Evolutionary conservation across 345 rosid genomes (phyloP).

Genomic region (Raphanus raphanistrum): DNA sequence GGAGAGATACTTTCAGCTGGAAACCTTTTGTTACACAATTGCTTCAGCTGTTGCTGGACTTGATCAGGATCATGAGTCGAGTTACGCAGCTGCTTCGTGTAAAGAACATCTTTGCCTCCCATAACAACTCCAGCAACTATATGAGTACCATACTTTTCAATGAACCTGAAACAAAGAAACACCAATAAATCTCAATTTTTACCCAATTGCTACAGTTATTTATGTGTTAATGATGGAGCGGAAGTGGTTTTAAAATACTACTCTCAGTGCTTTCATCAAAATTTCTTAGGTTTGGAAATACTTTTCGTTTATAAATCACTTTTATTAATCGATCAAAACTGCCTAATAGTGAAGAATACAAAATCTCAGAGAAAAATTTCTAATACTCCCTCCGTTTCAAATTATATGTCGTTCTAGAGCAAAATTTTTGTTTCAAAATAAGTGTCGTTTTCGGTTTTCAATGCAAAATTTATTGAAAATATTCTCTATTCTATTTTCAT

Average conservation of each 20-base stretch:
- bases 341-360: neutral
- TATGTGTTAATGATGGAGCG: neutral
- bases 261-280: neutral
- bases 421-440: too few relatives aligned
- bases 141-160: conserved; percentile 86
- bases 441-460: too few relatives aligned
- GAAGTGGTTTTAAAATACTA: neutral
- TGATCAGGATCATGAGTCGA: conserved; percentile 59
- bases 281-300: too few relatives aligned
- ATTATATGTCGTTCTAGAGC: too few relatives aligned
- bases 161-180: conserved; percentile 49
- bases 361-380: too few relatives aligned
- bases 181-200: neutral
- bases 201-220: neutral
- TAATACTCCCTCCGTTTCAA: too few relatives aligned
- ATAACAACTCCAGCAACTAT: conserved; percentile 71
- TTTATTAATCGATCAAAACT: neutral
- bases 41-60: conserved; percentile 68
- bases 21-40: conserved; percentile 62
- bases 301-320: neutral
- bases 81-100: conserved; percentile 66
- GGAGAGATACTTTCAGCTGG: conserved; percentile 23
- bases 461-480: too few relatives aligned
- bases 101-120: conserved; percentile 87
- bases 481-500: too few relatives aligned